These are phyloP conservation scores for Orbilia oligospora DNA, from an alignment of 2,329 filamentous ascomycete species.

Conservation along the genomic window DNA sequence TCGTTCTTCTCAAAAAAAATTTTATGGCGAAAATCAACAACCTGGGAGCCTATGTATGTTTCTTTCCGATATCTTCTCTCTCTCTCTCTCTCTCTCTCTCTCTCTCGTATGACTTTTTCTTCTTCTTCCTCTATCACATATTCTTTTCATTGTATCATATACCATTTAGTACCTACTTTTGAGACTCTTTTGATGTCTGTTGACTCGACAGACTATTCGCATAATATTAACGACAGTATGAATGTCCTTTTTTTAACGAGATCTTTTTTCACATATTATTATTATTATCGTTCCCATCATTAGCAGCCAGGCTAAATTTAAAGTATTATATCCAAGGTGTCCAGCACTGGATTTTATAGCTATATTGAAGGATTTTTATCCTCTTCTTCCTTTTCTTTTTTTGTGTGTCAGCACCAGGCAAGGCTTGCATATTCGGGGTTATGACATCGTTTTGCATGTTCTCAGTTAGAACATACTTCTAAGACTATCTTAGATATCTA, in stretches of 20 bases:
- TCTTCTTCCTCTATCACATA: not conserved
- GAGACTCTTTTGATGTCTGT: not conserved
- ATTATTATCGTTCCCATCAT: not conserved
- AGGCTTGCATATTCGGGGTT: too few species aligned
- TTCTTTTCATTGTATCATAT: constrained; percentile 22
- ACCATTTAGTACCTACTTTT: constrained; percentile 13
- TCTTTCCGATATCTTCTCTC: not conserved
- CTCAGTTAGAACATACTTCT: too few species aligned
- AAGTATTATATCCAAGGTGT: too few species aligned
- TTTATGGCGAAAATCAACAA: constrained; percentile 43
- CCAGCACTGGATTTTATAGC: too few species aligned
- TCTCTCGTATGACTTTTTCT: not conserved
- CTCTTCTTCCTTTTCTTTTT: too few species aligned
- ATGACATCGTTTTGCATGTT: too few species aligned
- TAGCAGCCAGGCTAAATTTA: too few species aligned
- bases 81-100: not conserved
- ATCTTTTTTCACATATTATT: not conserved
- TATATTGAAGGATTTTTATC: too few species aligned
- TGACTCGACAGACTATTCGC: not conserved
- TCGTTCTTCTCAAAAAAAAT: constrained; percentile 24
- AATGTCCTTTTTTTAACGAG: constrained; percentile 4
- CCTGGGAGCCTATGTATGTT: not conserved
- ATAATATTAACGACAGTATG: constrained; percentile 49
- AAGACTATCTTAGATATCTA: too few species aligned
- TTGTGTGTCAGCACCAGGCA: too few species aligned